Conservation (phyloP, 148 eudicot species). For the Chenopodium berlandieri region DNA sequence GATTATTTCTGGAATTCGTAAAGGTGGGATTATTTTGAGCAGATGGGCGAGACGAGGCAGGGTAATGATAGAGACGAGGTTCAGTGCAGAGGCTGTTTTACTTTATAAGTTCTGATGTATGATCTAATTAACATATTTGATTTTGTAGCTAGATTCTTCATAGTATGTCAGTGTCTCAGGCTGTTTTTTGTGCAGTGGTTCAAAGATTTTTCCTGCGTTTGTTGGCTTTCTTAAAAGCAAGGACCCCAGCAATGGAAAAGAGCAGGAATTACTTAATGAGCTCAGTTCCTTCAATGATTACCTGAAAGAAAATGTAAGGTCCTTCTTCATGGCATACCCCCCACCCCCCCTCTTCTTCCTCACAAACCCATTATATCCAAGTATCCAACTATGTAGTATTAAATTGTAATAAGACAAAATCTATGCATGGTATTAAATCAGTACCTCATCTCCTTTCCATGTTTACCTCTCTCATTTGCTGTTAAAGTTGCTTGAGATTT, state of each 20-base stretch:
- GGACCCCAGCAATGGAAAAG: slow-evolving; percentile 80
- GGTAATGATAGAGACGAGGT: background rate
- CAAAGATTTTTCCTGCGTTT: slow-evolving; percentile 87
- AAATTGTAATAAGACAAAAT: background rate
- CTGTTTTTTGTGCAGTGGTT: slow-evolving; percentile 58
- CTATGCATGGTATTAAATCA: background rate
- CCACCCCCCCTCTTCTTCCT: background rate
- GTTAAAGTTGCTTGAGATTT: background rate
- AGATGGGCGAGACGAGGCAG: too few species aligned
- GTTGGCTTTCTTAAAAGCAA: slow-evolving; percentile 89
- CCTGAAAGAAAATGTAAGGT: slow-evolving; percentile 74
- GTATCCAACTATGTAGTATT: background rate
- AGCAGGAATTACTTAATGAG: slow-evolving; percentile 73
- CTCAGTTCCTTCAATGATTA: slow-evolving; percentile 66
- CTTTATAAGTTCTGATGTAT: background rate
- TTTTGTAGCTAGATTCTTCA: background rate
- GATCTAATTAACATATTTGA: background rate
- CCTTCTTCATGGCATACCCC: background rate
- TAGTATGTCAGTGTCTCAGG: slow-evolving; percentile 8
- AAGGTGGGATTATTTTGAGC: too few species aligned
- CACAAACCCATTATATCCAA: background rate
- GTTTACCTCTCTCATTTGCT: background rate
- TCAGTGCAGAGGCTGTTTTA: background rate
- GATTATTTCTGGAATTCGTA: too few species aligned
- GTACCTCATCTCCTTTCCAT: background rate